These are phyloP conservation scores for Gnomoniopsis sp. DNA, from an alignment of 2,329 filamentous ascomycete genomes.

Conservation along the genomic window DNA sequence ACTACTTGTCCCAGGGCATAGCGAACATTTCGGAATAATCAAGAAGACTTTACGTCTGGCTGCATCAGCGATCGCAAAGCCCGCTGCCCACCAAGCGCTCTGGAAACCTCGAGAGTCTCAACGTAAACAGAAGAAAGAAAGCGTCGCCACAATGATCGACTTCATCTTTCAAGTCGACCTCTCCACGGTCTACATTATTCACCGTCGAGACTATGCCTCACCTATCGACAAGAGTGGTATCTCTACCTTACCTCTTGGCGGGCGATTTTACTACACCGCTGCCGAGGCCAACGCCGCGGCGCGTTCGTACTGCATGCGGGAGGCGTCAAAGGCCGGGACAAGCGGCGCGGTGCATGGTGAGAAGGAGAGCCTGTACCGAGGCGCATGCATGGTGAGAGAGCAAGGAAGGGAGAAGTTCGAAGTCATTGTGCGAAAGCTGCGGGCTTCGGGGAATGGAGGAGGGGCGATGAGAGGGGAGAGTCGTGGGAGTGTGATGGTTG, in stretches of 20 bases:
- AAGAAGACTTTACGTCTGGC: background rate
- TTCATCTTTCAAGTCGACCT: constrained; percentile 19
- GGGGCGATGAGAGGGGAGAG: background rate
- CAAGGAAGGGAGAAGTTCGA: constrained; percentile 16
- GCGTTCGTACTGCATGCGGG: constrained; percentile 10
- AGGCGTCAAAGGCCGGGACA: constrained; percentile 7
- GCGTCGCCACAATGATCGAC: constrained; percentile 7
- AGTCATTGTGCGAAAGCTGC: constrained; percentile 10
- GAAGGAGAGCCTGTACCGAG: constrained; percentile 13
- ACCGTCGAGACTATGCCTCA: constrained; percentile 11
- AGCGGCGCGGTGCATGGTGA: constrained; percentile 11
- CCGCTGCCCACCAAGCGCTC: too few species aligned
- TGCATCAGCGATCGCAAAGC: background rate
- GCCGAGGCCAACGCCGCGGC: constrained; percentile 14
- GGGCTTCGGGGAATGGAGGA: constrained; percentile 8
- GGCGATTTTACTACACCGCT: constrained; percentile 11
- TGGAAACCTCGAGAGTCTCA: background rate
- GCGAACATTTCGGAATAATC: background rate
- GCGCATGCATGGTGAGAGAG: constrained; percentile 8
- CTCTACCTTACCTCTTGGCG: constrained; percentile 6
- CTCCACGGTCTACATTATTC: constrained; percentile 14
- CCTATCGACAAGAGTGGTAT: constrained; percentile 2
- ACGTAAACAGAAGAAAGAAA: background rate
- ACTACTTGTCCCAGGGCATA: background rate
- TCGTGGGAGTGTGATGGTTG: background rate